Base-by-base conservation (phyloP, 2,329 filamentous ascomycete species). In the Colletotrichum graminicola region DNA sequence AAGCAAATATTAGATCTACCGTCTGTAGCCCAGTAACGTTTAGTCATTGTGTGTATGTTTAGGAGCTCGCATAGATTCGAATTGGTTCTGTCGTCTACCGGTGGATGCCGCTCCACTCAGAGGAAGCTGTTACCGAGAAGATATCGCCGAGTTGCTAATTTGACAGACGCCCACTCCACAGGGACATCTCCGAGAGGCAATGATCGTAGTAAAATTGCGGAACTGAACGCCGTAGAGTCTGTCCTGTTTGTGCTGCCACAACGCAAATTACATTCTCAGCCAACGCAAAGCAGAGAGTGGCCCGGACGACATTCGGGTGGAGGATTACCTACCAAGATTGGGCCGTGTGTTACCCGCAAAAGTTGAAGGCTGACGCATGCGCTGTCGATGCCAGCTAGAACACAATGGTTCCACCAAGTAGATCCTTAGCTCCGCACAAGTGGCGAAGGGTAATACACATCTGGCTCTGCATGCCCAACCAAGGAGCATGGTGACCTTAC, bases 391-490 rank as follows among this genome's bases (percentile, higher is more conserved):
- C 34, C 34, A 10, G 34, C 34, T 34, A 34, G 6, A 34, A 34
- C 34, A 34, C 34, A 34, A 1, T 34, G 34, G 34, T 34, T 10
- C 7, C 34, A 49, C 41, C 5, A 23, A 23, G 52, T n/a, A n/a
- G 41, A 39, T 23, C 51, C 45, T 60, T 60, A 51, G 54, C n/a
- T 51, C 55, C 34, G 43, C 23, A 60, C 21, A 26, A 34, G 45
- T 34, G 55, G 34, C 54, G 51, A 32, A 11, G 29, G 26, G 23
- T 47, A n/a, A n/a, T n/a, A 39, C 8, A 36, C 49, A 18, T 16
- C n/a, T 16, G 18, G 8, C 11, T 59, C 54, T 52, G 54, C 43
- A 59, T 52, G 63, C 32, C 63, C 23, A 23, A 23, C 12, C 43
- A n/a, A 32, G 43, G 14, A 41, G 29, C n/a, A 49, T 12, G 2